Conservation (phyloP, 2,329 filamentous ascomycete genomes). For the Arthroderma uncinatum region DNA sequence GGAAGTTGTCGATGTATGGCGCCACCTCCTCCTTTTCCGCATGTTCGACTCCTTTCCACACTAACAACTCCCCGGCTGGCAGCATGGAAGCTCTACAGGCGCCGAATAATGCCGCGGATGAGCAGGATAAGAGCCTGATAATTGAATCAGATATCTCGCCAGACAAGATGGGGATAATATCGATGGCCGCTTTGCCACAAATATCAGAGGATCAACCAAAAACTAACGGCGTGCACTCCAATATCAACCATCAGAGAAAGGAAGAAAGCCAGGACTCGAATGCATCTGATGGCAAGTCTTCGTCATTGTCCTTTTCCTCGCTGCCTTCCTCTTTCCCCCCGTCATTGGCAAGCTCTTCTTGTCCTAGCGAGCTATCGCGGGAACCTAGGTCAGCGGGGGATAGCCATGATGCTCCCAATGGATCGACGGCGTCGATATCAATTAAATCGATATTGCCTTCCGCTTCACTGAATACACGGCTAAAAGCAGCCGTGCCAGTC, state of each 20-base stretch:
- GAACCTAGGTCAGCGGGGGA: constrained; percentile 19
- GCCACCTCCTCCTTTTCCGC: not conserved
- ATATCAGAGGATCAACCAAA: not conserved
- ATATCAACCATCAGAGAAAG: not conserved
- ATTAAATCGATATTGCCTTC: constrained; percentile 18
- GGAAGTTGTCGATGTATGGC: not conserved
- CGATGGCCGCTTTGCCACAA: not conserved
- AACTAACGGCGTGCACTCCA: not conserved
- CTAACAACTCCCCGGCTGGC: not conserved
- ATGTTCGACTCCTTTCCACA: not conserved
- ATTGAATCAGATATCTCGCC: not conserved
- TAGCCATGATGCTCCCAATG: constrained; percentile 21
- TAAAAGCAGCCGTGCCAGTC: constrained; percentile 14
- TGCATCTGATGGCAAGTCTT: not conserved
- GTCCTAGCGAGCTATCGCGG: constrained; percentile 15
- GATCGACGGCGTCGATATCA: constrained; percentile 23
- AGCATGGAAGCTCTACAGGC: constrained; percentile 1
- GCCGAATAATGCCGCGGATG: not conserved
- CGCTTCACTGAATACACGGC: constrained; percentile 13
- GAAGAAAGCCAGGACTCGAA: constrained; percentile 1
- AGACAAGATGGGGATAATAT: not conserved
- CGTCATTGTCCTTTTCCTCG: not conserved
- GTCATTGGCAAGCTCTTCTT: constrained; percentile 13
- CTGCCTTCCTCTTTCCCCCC: constrained; percentile 4
- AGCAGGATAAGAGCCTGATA: not conserved